Evolutionary conservation across 2,329 filamentous ascomycete species (phyloP).

Genomic region (Alternaria sp.): DNA sequence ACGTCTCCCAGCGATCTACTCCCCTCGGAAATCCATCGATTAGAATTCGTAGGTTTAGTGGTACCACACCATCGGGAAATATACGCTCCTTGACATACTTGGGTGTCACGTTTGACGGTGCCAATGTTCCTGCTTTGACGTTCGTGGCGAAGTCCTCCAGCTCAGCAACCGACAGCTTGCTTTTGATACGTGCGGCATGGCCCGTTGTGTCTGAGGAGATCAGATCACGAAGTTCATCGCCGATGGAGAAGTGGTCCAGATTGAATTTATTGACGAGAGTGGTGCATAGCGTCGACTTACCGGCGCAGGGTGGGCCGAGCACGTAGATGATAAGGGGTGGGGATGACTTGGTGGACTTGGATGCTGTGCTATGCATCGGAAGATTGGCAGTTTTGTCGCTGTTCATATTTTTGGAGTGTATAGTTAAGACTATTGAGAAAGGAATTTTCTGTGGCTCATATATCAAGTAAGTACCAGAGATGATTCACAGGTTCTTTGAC

Average conservation of each 20-base stretch:
- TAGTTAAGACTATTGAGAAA: background rate
- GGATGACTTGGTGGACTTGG: background rate
- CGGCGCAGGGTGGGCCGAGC: conserved; percentile 21
- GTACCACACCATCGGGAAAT: conserved; percentile 8
- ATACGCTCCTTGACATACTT: conserved; percentile 18
- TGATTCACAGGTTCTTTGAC: background rate
- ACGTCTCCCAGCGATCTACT: conserved; percentile 12
- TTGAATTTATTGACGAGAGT: conserved; percentile 9
- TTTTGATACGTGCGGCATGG: conserved; percentile 11
- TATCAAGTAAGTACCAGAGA: background rate
- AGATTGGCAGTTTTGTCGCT: background rate
- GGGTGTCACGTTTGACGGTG: conserved; percentile 7
- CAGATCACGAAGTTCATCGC: conserved; percentile 20
- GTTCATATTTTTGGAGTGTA: background rate
- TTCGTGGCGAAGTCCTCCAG: conserved; percentile 5
- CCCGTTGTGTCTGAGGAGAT: conserved; percentile 7
- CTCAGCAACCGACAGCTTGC: conserved; percentile 9
- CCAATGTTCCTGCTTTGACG: conserved; percentile 14
- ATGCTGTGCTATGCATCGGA: background rate
- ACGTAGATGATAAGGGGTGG: conserved; percentile 15
- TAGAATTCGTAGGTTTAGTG: conserved; percentile 4
- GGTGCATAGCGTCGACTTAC: conserved; percentile 22
- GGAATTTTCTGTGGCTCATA: background rate
- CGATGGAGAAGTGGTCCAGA: conserved; percentile 21
- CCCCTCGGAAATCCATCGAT: conserved; percentile 23